Base-by-base conservation (phyloP, 1,284 basidiomycete genomes). In the Taiwanofungus camphoratus region DNA sequence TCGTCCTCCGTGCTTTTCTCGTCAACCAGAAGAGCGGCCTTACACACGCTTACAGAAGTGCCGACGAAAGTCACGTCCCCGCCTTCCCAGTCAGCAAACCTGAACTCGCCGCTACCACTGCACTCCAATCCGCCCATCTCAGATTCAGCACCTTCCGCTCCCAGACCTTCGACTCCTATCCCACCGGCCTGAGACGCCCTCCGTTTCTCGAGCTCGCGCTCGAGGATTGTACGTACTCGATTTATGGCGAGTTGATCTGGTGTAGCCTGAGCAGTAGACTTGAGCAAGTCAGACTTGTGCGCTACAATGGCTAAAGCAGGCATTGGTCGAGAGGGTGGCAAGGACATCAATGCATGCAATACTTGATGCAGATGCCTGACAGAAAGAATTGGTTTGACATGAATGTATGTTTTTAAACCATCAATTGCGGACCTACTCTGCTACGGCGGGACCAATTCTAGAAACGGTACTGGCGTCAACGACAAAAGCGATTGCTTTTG, bases 181-280 rank as follows among this genome's bases (percentile, higher is more conserved):
- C 79, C 80, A 15, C 73, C 75, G 3, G 70, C 68, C 48, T 84
- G 76, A 0, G 82, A 75, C 3, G 63, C 64, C 37, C 80, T 69
- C 26, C 87, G 74, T 59, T 84, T 87, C 59, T 88, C 85, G 11
- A 90, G 71, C 56, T 90, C 87, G 36, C 87, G 78, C 55, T 90
- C 87, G 37, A 90, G 76, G 45, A 90, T 74, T 1, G 76, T 76
- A 34, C 77, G 79, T 7, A 87, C 83, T 20, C 87, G 78, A 39
- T 72, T 76, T 34, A 82, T 67, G 3, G 84, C 86, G 6, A 85
- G 68, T 8, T 67, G 65, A 11, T 72, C 69, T 3, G 69, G 49
- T n/a, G 63, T 62, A 1, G 69, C 61, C n/a, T 60, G 63, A 2
- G 73, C 60, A 3, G 73, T 65, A 0, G 61, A 44, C 47, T 77